phyloP scores from a whole-genome alignment of 2,329 filamentous ascomycete genomes.

The Beauveria australis region DNA sequence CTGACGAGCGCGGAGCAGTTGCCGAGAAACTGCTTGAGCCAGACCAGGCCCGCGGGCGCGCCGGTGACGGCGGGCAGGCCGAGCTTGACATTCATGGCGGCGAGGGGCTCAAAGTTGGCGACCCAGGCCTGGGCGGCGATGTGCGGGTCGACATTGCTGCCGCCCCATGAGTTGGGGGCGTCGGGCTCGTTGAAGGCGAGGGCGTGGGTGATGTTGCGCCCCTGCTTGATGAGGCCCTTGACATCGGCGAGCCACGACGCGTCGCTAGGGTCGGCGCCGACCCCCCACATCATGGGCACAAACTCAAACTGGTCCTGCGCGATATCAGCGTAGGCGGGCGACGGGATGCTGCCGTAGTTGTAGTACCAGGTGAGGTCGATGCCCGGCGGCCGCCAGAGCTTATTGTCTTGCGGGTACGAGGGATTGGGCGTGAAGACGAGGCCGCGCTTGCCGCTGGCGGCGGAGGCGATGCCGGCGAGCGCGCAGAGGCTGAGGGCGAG shows the following conservation, averaged over 20 bases:
- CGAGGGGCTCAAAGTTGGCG: constrained; percentile 61
- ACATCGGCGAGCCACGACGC: constrained; percentile 56
- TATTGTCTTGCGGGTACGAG: constrained; percentile 51
- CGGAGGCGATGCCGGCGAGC: constrained; percentile 18
- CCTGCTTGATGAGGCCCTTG: constrained; percentile 39
- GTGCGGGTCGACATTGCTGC: constrained; percentile 51
- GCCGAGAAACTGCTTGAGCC: constrained; percentile 58
- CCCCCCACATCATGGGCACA: constrained; percentile 75
- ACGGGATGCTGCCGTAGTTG: constrained; percentile 59
- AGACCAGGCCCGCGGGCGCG: constrained; percentile 48
- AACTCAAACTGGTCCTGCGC: constrained; percentile 57
- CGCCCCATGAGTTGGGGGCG: constrained; percentile 44
- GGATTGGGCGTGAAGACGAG: constrained; percentile 58
- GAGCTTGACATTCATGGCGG: constrained; percentile 53
- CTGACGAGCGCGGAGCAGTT: constrained; percentile 55
- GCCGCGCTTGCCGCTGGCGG: constrained; percentile 55
- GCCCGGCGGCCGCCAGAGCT: constrained; percentile 49
- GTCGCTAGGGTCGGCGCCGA: constrained; percentile 37
- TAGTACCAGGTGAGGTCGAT: constrained; percentile 75
- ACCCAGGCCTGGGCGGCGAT: constrained; percentile 63
- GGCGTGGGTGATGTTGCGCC: constrained; percentile 55
- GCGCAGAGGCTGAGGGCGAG: constrained; percentile 13
- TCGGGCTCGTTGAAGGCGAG: constrained; percentile 80
- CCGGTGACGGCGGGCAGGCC: constrained; percentile 66
- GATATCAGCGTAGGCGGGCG: constrained; percentile 38